phyloP scores from a whole-genome alignment of 2,329 filamentous ascomycete genomes.

The Boeremia lycopersici region DNA sequence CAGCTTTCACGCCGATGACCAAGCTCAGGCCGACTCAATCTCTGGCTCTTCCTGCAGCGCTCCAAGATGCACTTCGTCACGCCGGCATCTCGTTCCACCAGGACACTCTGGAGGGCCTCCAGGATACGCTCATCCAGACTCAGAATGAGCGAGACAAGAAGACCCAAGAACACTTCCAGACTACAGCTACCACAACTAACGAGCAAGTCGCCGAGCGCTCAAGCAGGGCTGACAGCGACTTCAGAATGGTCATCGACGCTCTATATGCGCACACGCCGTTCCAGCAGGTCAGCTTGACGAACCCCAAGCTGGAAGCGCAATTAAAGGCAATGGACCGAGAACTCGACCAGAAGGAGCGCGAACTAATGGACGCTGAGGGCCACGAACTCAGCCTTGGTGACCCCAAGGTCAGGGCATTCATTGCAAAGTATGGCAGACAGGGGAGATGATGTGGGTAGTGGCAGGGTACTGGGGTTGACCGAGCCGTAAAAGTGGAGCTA shows the following conservation, averaged over 20 bases:
- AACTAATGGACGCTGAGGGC: slow-evolving; percentile 46
- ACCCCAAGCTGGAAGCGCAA: slow-evolving; percentile 34
- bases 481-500: slow-evolving; percentile 13
- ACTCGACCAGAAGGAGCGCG: slow-evolving; percentile 46
- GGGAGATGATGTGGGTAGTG: slow-evolving; percentile 8
- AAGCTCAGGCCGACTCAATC: slow-evolving; percentile 36
- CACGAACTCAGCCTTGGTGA: slow-evolving; percentile 40
- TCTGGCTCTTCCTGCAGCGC: slow-evolving; percentile 38
- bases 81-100: slow-evolving; percentile 39
- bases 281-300: slow-evolving; percentile 31
- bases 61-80: slow-evolving; percentile 44
- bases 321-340: slow-evolving; percentile 46
- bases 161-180: slow-evolving; percentile 42
- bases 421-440: slow-evolving; percentile 13
- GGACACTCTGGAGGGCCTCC: slow-evolving; percentile 34
- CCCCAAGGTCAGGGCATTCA: slow-evolving; percentile 34
- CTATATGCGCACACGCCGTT: slow-evolving; percentile 48
- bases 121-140: slow-evolving; percentile 35
- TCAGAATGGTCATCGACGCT: slow-evolving; percentile 45
- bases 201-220: slow-evolving; percentile 45
- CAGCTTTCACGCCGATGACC: slow-evolving; percentile 36
- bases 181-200: slow-evolving; percentile 40
- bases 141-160: slow-evolving; percentile 43
- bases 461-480: slow-evolving; percentile 9
- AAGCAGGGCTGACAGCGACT: slow-evolving; percentile 44